phyloP scores from a whole-genome alignment of 768 basidiomycete species.

The Tulasnella sp. region DNA sequence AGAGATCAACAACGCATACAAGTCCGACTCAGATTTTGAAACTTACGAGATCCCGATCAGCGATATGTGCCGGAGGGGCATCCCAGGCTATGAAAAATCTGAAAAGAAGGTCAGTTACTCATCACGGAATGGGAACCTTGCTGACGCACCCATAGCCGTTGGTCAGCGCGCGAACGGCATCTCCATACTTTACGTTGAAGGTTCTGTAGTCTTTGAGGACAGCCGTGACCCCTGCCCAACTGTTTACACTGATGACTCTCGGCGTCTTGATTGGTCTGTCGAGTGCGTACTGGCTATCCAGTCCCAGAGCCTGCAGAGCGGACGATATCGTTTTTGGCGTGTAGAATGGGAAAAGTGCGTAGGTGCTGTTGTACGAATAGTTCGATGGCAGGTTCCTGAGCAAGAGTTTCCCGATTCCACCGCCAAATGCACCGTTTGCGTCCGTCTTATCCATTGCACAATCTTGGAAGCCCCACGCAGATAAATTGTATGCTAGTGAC shows the following conservation, averaged over 20 bases:
- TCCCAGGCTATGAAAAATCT: slow-evolving; percentile 33
- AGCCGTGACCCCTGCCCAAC: slow-evolving; percentile 15
- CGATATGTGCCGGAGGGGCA: slow-evolving; percentile 28
- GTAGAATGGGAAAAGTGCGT: slow-evolving; percentile 75
- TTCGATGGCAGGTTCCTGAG: slow-evolving; percentile 59
- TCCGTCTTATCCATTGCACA: slow-evolving; percentile 41
- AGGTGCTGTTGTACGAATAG: slow-evolving; percentile 52
- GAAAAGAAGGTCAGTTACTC: background rate
- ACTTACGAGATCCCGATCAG: slow-evolving; percentile 22
- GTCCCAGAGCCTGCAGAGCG: slow-evolving; percentile 28
- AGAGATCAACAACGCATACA: background rate
- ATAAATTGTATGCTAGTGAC: slow-evolving; percentile 45
- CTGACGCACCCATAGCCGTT: slow-evolving; percentile 28
- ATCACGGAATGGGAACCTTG: background rate
- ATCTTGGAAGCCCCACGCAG: slow-evolving; percentile 69
- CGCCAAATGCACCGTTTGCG: slow-evolving; percentile 62
- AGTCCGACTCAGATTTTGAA: slow-evolving; percentile 10
- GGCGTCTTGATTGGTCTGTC: slow-evolving; percentile 32
- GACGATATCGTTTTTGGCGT: slow-evolving; percentile 42
- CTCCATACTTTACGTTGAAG: slow-evolving; percentile 31
- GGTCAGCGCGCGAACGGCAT: slow-evolving; percentile 24
- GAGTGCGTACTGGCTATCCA: slow-evolving; percentile 46
- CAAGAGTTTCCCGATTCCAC: slow-evolving; percentile 59
- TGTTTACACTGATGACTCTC: slow-evolving; percentile 7
- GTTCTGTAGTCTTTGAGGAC: slow-evolving; percentile 25